Percentiles rank a stretch among this genome's conserved stretches.
Evolutionary conservation across 1,284 basidiomycete species (phyloP).

Genomic region (Athelia psychrophila): DNA sequence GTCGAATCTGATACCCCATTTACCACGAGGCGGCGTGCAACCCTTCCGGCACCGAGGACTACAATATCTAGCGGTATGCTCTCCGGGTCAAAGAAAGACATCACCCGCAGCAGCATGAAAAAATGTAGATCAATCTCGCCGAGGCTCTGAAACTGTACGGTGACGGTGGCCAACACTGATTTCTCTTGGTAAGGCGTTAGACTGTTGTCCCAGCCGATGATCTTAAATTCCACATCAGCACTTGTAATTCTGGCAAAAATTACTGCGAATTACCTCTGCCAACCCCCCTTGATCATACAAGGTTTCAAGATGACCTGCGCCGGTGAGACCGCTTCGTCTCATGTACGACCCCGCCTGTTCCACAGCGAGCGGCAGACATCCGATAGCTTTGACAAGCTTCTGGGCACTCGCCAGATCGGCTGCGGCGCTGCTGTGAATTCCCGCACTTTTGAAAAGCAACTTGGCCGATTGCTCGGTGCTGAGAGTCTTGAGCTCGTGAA

Average conservation of each 20-base stretch:
- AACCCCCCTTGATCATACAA: background rate
- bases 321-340: background rate
- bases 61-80: background rate
- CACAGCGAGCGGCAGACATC: background rate
- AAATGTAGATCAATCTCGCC: background rate
- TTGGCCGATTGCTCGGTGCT: background rate
- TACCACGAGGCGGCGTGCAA: no score
- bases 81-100: background rate
- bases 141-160: background rate
- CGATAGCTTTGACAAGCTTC: background rate
- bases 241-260: background rate
- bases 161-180: background rate
- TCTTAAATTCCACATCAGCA: background rate
- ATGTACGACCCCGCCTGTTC: background rate
- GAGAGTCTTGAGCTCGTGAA: background rate
- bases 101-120: background rate
- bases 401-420: background rate
- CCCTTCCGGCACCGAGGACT: background rate
- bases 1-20: background rate
- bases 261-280: background rate
- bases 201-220: background rate
- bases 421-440: background rate
- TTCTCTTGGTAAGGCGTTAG: background rate
- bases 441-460: background rate
- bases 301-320: background rate